Base-by-base conservation (phyloP, 2,329 filamentous ascomycete genomes). In the Sclerotinia nivalis region DNA sequence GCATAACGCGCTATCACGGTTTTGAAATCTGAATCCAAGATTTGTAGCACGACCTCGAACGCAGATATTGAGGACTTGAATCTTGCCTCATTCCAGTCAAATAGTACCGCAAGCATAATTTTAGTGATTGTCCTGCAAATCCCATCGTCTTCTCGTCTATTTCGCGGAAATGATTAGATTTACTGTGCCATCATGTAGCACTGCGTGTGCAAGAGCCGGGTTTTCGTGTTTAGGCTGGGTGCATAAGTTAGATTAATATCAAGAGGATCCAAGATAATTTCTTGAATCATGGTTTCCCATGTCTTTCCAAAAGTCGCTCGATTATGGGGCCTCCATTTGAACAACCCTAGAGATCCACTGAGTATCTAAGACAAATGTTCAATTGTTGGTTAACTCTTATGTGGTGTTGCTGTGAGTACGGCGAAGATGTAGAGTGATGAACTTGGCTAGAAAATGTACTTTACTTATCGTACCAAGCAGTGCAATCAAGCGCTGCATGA, bases 401-500 rank as follows among this genome's bases (percentile, higher is more conserved):
- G n/a, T n/a, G n/a, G 72, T 66, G 49, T 40, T 22, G 25, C 1
- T 18, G 61, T 22, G 31, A 37, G 49, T 69, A 7, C 50, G 37
- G 58, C 31, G 43, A 12, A 64, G 5, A 49, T 34, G 2, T 37
- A 66, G 22, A 45, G 37, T 43, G 66, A 28, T 13, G 45, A 43
- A 6, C 25, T 67, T 12, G 49, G 31, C 9, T 12, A 49, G 31
- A 64, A 72, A 28, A 8, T 45, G 10, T 73, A 71, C 43, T 73
- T 72, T n/a, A 20, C 45, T 72, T 72, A 69, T 67, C 72, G 71
- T 31, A 71, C 25, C 25, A 58, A 70, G 12, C 69, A 73, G 56
- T 73, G 66, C 25, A 65, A 47, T 50, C 15, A 40, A 20, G 69
- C 69, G 1, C 28, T 71, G 20, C 52, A 72, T 40, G 71, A 71